Conservation (phyloP, 2,329 filamentous ascomycete species). For the Alternaria sp. region DNA sequence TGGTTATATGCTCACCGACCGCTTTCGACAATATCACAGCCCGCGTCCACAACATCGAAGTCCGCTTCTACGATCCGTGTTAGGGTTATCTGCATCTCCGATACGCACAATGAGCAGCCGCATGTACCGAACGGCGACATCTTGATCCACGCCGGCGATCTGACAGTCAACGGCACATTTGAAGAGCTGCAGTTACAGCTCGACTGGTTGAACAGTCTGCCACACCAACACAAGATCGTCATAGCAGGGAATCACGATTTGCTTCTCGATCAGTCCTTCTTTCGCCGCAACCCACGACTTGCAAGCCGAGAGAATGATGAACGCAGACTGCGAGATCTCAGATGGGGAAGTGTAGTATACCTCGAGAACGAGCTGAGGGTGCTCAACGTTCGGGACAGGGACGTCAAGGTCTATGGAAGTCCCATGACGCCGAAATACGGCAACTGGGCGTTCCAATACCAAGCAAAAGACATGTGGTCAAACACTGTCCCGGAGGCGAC, state of each 20-base stretch:
- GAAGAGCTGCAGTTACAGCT: slow-evolving; percentile 76
- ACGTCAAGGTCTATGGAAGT: slow-evolving; percentile 74
- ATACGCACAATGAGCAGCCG: slow-evolving; percentile 69
- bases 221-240: slow-evolving; percentile 77
- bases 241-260: slow-evolving; percentile 84
- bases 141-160: slow-evolving; percentile 85
- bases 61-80: slow-evolving; percentile 50
- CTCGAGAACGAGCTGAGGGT: slow-evolving; percentile 48
- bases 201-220: slow-evolving; percentile 75
- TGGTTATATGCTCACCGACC: neutral
- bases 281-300: slow-evolving; percentile 42
- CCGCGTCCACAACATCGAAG: neutral
- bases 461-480: slow-evolving; percentile 67
- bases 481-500: slow-evolving; percentile 69
- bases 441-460: slow-evolving; percentile 80
- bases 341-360: slow-evolving; percentile 54
- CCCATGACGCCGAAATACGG: slow-evolving; percentile 77
- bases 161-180: slow-evolving; percentile 73
- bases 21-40: neutral
- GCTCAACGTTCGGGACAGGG: slow-evolving; percentile 49
- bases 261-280: slow-evolving; percentile 12
- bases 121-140: slow-evolving; percentile 71
- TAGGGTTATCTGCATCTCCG: slow-evolving; percentile 82
- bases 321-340: slow-evolving; percentile 30
- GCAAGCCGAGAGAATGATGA: slow-evolving; percentile 52